Conservation (phyloP, 2,329 filamentous ascomycete species). For the Cadophora sp. region DNA sequence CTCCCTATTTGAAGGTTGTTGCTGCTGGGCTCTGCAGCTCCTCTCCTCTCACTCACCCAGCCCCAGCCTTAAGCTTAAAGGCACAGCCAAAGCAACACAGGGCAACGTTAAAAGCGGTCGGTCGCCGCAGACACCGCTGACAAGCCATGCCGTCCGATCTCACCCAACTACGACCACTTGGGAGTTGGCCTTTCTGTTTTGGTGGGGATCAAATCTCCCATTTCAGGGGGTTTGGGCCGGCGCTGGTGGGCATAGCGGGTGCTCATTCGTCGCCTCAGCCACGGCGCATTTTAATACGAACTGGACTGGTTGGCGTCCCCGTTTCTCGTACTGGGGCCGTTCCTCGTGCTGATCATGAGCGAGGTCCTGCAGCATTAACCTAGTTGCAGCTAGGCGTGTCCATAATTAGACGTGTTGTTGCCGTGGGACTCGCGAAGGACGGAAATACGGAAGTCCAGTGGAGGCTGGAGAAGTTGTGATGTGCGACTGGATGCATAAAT, state of each 20-base stretch:
- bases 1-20: conserved; percentile 11
- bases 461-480: not conserved
- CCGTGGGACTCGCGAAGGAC: not conserved
- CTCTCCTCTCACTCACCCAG: not conserved
- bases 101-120: conserved; percentile 8
- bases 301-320: not conserved
- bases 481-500: not conserved
- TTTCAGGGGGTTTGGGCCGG: conserved; percentile 9
- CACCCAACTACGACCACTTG: not conserved
- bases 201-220: conserved; percentile 16
- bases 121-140: conserved; percentile 6
- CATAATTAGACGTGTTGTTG: conserved; percentile 4
- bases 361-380: not conserved
- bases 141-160: conserved; percentile 14
- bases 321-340: conserved; percentile 12
- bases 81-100: not conserved
- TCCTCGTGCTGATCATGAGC: conserved; percentile 11
- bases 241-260: not conserved
- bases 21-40: not conserved
- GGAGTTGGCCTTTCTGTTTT: not conserved
- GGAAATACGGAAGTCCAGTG: not conserved
- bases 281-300: conserved; percentile 3
- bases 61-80: conserved; percentile 2
- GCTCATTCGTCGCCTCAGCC: not conserved
- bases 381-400: conserved; percentile 4